Percentiles rank a stretch among this genome's conserved stretches.
phyloP scores from a whole-genome alignment of 2,329 filamentous ascomycete species.

The Exophiala sp. region DNA sequence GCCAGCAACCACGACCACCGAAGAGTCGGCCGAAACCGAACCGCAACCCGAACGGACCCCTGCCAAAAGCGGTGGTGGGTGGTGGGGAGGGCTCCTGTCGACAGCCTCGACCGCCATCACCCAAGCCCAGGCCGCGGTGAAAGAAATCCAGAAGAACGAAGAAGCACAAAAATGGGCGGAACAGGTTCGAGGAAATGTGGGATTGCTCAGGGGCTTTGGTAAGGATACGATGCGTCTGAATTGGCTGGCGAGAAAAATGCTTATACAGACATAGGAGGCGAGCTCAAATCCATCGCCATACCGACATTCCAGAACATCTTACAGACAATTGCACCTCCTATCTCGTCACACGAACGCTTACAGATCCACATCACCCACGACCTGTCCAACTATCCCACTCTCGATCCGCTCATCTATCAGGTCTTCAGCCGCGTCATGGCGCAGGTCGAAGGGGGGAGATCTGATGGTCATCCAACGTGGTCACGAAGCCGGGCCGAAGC shows the following conservation, averaged over 20 bases:
- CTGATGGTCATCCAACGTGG: conserved; percentile 90
- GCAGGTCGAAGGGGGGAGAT: conserved; percentile 96
- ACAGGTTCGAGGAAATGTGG: conserved; percentile 84
- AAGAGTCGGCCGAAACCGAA: conserved; percentile 37
- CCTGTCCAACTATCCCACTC: conserved; percentile 84
- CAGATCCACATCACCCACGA: conserved; percentile 98
- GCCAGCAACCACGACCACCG: conserved; percentile 56
- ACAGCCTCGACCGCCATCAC: conserved; percentile 70
- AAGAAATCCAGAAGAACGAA: conserved; percentile 92
- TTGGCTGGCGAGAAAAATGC: neutral
- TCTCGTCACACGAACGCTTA: conserved; percentile 91
- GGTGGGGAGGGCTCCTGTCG: conserved; percentile 82
- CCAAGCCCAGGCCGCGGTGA: conserved; percentile 86
- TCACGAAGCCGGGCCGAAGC: conserved; percentile 69
- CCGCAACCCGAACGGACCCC: conserved; percentile 56
- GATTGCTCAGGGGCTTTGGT: conserved; percentile 70
- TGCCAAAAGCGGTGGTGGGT: conserved; percentile 63
- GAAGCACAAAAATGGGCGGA: conserved; percentile 95
- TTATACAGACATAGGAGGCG: conserved; percentile 59
- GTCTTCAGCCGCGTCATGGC: conserved; percentile 95
- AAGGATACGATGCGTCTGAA: conserved; percentile 32
- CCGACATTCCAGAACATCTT: conserved; percentile 93
- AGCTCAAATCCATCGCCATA: conserved; percentile 76
- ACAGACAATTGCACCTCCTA: conserved; percentile 90
- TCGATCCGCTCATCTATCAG: conserved; percentile 85